A percentile compares a stretch with the other conserved stretches of the same genome.
These are phyloP conservation scores for Globisporangium uncinulatum DNA, from an alignment of 352 stramenopile genomes.

Conservation along the genomic window DNA sequence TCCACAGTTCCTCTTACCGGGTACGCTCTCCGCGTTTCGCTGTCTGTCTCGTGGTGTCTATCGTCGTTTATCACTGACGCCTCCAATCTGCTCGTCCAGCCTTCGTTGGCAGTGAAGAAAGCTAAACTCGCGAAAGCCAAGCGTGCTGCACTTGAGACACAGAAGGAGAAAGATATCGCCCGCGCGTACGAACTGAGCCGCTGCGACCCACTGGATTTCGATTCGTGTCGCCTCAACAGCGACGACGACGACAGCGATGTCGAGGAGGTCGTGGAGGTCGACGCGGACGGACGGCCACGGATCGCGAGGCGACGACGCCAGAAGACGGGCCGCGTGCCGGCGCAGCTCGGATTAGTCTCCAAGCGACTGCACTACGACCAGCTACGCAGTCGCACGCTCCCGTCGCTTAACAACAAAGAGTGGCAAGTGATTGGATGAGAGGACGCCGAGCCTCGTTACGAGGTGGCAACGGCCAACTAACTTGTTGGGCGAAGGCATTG, in stretches of 20 bases:
- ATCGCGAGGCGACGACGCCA: conserved; percentile 24
- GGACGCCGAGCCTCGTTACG: no score
- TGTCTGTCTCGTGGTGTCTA: no score
- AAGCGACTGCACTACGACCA: conserved; percentile 57
- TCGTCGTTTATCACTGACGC: no score
- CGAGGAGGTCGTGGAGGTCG: conserved; percentile 39
- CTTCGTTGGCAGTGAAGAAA: conserved; percentile 22
- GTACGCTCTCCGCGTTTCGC: no score
- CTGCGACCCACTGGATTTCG: conserved; percentile 46
- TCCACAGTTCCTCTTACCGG: conserved; percentile 42
- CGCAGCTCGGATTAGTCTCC: conserved; percentile 45
- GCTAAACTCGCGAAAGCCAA: conserved; percentile 17
- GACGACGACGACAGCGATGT: conserved; percentile 42
- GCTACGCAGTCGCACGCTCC: conserved; percentile 41
- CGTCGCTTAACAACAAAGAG: conserved; percentile 48
- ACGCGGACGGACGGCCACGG: conserved; percentile 29
- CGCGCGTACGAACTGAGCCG: conserved; percentile 18
- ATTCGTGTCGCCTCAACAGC: conserved; percentile 45
- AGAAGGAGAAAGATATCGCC: conserved; percentile 20
- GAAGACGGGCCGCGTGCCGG: conserved; percentile 22
- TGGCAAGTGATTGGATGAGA: conserved; percentile 47
- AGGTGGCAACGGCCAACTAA: no score
- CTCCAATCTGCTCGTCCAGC: no score
- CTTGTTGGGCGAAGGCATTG: no score
- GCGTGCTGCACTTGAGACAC: conserved; percentile 13